Base-by-base conservation (phyloP, 148 eudicot genomes). In the Rhododendron ovatum region DNA sequence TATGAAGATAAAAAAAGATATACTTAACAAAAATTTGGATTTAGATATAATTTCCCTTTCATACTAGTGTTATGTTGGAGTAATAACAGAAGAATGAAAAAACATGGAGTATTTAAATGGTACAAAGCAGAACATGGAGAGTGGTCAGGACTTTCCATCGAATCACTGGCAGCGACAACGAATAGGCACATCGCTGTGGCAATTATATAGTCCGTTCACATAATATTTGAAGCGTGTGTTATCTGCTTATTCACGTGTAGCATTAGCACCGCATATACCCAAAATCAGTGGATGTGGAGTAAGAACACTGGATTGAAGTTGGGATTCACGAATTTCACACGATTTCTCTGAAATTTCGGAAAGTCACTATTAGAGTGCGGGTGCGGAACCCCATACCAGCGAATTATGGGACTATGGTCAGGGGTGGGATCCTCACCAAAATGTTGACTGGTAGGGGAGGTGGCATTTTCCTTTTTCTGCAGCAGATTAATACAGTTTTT, bases 401-500 rank as follows among this genome's bases (percentile, higher is more conserved):
- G 0, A 15, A 18, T 55, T 18, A 55, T 55, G 61, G 59, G 61
- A 55, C 61, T 18, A 55, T 17, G 41, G 43, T 51, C 37, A 22
- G 65, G 65, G 22, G 26, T 5, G 26, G 65, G 26, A 59, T 59
- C 83, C 43, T 28, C 41, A 30, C 18, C n/a, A 53, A 55, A 55
- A 14, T 39, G 22, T 80, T 80, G 82, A 77, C 81, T 47, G 30
- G 51, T n/a, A 78, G 30, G 15, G 13, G 30, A 45, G 55, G 20
- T 43, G 81, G 59, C 39, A 80, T 47, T 80, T 48, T 78, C 80
- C n/a, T 41, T 76, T 80, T 28, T 50, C 65, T 53, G 57, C 83
- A 51, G 41, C 65, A 7, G 65, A 28, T 80, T 5, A 53, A 17
- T 80, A 22, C n/a, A 0, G 11, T 14, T 1, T 7, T 41, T 77